phyloP scores from a whole-genome alignment of 225 moss, liverwort and hornwort species.

The Polytrichum formosum region DNA sequence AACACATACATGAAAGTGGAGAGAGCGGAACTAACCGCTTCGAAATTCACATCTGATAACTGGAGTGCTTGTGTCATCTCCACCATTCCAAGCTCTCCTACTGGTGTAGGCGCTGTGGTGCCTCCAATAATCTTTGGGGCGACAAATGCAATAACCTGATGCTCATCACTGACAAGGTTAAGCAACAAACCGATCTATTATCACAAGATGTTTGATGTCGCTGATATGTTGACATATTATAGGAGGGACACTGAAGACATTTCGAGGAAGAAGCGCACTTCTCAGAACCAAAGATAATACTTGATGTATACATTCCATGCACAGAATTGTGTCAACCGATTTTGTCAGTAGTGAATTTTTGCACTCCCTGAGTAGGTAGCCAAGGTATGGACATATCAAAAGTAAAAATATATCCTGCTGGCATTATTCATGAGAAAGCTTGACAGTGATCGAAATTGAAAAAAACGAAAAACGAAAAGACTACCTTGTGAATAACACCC shows the following conservation, averaged over 20 bases:
- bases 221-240: not conserved
- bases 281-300: too few relatives aligned
- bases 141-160: constrained; percentile 87
- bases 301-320: too few relatives aligned
- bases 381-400: too few relatives aligned
- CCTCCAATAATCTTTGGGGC: constrained; percentile 97
- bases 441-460: not conserved
- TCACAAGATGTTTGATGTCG: too few relatives aligned
- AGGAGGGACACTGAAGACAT: too few relatives aligned
- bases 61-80: constrained; percentile 97
- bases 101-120: constrained; percentile 79
- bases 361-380: too few relatives aligned
- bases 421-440: not conserved
- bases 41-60: constrained; percentile 70
- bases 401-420: too few relatives aligned
- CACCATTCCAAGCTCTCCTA: constrained; percentile 94
- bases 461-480: constrained; percentile 3
- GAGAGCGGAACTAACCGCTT: constrained; percentile 49
- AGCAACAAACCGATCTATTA: not conserved
- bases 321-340: too few relatives aligned
- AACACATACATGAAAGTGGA: not conserved
- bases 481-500: constrained; percentile 93
- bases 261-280: too few relatives aligned
- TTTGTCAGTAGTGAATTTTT: too few relatives aligned
- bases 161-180: not conserved